These are phyloP conservation scores for Megacollybia marginata DNA, from an alignment of 768 basidiomycete species.

Conservation along the genomic window DNA sequence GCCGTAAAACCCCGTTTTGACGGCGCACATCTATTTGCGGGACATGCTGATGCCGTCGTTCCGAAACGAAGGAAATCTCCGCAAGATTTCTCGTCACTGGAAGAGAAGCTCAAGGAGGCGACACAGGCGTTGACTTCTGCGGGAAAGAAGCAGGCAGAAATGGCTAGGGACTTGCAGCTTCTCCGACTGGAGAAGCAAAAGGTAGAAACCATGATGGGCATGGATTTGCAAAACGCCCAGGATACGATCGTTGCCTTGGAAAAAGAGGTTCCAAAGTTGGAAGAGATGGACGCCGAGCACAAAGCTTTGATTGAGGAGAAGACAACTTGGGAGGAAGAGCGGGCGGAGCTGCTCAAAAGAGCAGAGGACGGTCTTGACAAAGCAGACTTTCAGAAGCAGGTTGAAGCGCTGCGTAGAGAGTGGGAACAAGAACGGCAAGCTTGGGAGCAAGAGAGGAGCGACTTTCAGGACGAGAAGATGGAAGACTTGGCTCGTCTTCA, in stretches of 20 bases:
- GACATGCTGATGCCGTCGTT: constrained; percentile 62
- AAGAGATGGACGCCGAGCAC: constrained; percentile 38
- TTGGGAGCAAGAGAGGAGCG: constrained; percentile 44
- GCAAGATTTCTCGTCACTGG: constrained; percentile 42
- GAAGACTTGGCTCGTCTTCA: constrained; percentile 38
- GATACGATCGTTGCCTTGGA: constrained; percentile 56
- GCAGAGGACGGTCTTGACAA: constrained; percentile 23
- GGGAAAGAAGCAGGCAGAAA: constrained; percentile 52
- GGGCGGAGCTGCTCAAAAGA: constrained; percentile 12
- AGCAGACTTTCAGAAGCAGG: constrained; percentile 29
- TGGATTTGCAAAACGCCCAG: constrained; percentile 62
- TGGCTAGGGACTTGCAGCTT: constrained; percentile 54
- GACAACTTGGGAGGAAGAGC: constrained; percentile 42
- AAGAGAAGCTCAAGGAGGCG: constrained; percentile 58
- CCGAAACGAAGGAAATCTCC: constrained; percentile 39
- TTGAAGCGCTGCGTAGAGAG: constrained; percentile 27
- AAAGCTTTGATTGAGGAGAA: constrained; percentile 43
- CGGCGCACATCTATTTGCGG: constrained; percentile 80
- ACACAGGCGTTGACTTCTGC: constrained; percentile 51
- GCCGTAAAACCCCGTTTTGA: constrained; percentile 59
- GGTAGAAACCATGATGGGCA: constrained; percentile 52
- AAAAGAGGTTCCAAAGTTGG: constrained; percentile 43
- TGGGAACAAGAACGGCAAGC: constrained; percentile 38
- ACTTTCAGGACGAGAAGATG: constrained; percentile 41
- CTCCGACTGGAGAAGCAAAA: constrained; percentile 63